Evolutionary conservation across 164 flowering plant genomes (phyloP), one percentile per base, ranked within the genome.

Genomic region (Piper betle): DNA sequence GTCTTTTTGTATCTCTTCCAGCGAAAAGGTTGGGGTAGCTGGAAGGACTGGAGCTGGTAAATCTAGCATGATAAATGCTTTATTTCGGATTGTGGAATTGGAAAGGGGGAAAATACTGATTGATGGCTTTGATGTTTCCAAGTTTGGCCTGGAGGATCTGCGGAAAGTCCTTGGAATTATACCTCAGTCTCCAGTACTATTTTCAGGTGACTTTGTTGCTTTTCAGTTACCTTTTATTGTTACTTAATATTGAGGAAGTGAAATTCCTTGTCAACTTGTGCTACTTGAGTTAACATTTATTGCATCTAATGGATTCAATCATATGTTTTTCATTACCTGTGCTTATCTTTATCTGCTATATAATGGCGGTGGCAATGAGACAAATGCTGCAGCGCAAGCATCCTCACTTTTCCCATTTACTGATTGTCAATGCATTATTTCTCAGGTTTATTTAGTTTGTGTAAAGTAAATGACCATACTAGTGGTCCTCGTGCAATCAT

Each of bases 21-120:
- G 82, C 77, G 97, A 94, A 61, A 94, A 94, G 74, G 85, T 94
- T 1, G 99, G 97, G 62, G 85, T 94, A 59, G 99, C 85, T 68
- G 99, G 99, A 37, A 84, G 99, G 68, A 94, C 99, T 48, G 99
- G 99, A 2, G 99, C 99, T 39, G 97, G 99, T 60, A 94, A 94
- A 69, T 94, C 99, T 48, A 94, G 99, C 80, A 87, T 94, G 95
- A 72, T 94, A 5, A 94, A 94, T 73, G 96, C 99, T 64, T 77
- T 94, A 60, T 94, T 94, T 69, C 83, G 99, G 46, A 84, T 94
- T 59, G 96, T 94, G 40, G 99, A 94, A 67, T 76, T 94, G 58
- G 99, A 94, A 68, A 82, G 75, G 55, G 99, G 99, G 69, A 87
- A 81, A 71, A 88, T 94, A 53, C 77, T 82, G 63, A 86, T 94